Evolutionary conservation across 164 flowering plant genomes (phyloP), one percentile per base, ranked within the genome.

Genomic region (Magnolia officinalis): DNA sequence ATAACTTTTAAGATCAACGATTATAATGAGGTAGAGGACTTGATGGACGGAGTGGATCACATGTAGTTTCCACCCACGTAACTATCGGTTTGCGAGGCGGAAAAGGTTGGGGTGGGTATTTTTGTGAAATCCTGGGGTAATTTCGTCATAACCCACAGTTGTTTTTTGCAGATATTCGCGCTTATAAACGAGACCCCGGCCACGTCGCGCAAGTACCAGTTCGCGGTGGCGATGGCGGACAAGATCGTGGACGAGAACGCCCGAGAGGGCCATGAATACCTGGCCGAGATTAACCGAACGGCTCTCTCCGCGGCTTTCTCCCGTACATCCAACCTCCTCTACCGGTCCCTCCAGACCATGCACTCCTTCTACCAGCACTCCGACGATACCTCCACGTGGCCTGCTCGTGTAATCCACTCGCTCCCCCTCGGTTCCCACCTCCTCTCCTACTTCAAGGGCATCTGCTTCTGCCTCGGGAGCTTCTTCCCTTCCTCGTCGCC

Each of bases 151-250:
- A 37, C 10, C 19, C 18, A 16, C 61, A 13, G 61, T 55, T 0
- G 2, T 11, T 68, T 13, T 20, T 11, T 26, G 65, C 82, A 86
- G 90, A 78, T 86, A 2, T 72, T 89, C 45, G 74, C 74, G 14
- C 63, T 89, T 1, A 1, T 87, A 24, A 89, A 82, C 59, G 87
- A 87, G 24, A 85, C 82, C 0, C 89, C 89, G 1, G 87, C 85
- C 2, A 67, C 87, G 0, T 89, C 90, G 4, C 75, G 85, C 67
- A 89, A 89, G 63, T 89, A 89, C 84, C 88, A 86, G 70, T 85
- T 87, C 45, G 88, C 87, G 1, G 79, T 86, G 71, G 80, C 88
- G 8, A 84, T 89, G 90, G 92, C 89, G 0, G 90, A 87, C 51
- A 80, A 51, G 74, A 84, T 86, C 68, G 82, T 89, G 74, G 89